A percentile compares a stretch with the other conserved stretches of the same genome.
phyloP scores from a whole-genome alignment of 208 protist species.

The Crithidia mellificae region DNA sequence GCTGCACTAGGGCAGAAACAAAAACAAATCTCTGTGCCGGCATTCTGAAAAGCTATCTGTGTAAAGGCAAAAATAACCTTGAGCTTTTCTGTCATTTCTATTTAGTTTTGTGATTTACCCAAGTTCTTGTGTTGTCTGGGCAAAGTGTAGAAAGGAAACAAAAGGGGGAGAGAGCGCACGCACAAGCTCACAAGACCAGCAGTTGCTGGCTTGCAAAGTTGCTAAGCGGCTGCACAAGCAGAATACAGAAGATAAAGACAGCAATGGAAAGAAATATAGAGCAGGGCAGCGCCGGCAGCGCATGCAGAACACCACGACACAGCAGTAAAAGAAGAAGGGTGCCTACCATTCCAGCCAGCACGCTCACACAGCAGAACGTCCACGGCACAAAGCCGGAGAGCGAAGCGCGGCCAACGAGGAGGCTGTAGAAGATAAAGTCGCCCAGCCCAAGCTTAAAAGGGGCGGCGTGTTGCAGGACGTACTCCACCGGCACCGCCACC shows the following conservation, averaged over 20 bases:
- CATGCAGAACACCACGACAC: conserved; percentile 38
- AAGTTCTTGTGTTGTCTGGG: no score
- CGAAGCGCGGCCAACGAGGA: conserved; percentile 69
- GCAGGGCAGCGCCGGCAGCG: conserved; percentile 82
- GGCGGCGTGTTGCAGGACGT: conserved; percentile 4
- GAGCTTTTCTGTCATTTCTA: no score
- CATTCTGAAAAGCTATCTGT: no score
- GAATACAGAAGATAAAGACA: conserved; percentile 49
- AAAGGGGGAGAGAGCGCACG: no score
- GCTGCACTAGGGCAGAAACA: no score
- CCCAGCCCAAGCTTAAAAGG: conserved; percentile 85
- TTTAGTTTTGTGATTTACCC: no score
- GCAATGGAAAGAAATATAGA: conserved; percentile 65
- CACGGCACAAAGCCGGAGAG: conserved; percentile 55
- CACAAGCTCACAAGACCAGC: conserved; percentile 29
- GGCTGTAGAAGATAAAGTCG: conserved; percentile 90
- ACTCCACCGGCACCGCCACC: conserved; percentile 3
- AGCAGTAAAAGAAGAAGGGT: conserved; percentile 68
- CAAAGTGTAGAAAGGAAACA: no score
- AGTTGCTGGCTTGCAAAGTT: conserved; percentile 20
- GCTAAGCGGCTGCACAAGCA: conserved; percentile 30
- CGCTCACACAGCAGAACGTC: conserved; percentile 53
- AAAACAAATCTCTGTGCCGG: no score
- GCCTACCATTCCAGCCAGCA: conserved; percentile 66
- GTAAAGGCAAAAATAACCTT: no score